Conservation (phyloP, 495 filamentous ascomycete genomes). For the Podospora fimiseda region DNA sequence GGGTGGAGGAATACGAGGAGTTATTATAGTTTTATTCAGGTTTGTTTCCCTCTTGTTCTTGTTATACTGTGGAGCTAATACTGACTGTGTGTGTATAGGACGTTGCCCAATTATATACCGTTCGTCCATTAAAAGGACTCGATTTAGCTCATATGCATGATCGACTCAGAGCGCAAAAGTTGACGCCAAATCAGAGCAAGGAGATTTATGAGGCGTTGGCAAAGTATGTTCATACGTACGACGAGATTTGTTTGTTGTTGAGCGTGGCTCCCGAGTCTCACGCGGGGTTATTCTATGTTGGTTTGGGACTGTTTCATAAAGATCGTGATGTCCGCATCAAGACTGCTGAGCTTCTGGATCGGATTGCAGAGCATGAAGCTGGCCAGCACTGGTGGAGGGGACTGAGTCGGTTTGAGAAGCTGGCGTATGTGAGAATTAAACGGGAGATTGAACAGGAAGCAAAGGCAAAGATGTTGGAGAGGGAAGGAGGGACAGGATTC, state of each 20-base stretch:
- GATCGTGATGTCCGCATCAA: conserved; percentile 68
- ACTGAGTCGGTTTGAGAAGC: conserved; percentile 80
- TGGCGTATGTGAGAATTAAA: conserved; percentile 64
- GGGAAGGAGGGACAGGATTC: conserved; percentile 4
- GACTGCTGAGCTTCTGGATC: conserved; percentile 72
- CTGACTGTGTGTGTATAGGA: conserved; percentile 37
- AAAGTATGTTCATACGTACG: conserved; percentile 71
- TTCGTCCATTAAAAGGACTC: conserved; percentile 71
- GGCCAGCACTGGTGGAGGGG: conserved; percentile 89
- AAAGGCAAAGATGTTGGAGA: conserved; percentile 26
- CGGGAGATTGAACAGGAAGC: conserved; percentile 52
- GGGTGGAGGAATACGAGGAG: conserved; percentile 92
- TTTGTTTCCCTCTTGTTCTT: conserved; percentile 19
- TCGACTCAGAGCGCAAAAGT: conserved; percentile 69
- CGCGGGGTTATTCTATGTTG: conserved; percentile 85
- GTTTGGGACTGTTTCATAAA: conserved; percentile 90
- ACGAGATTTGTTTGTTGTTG: conserved; percentile 83
- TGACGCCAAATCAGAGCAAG: conserved; percentile 61
- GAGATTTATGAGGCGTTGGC: conserved; percentile 78
- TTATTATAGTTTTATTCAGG: conserved; percentile 93
- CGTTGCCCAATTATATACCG: conserved; percentile 53
- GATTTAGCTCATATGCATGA: conserved; percentile 92
- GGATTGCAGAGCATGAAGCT: conserved; percentile 79
- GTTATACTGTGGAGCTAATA: conserved; percentile 4
- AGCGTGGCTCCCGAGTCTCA: conserved; percentile 79